Percentiles rank a stretch among this genome's conserved stretches.
phyloP scores from a whole-genome alignment of 2,329 filamentous ascomycete species.

The Talaromyces sp. region DNA sequence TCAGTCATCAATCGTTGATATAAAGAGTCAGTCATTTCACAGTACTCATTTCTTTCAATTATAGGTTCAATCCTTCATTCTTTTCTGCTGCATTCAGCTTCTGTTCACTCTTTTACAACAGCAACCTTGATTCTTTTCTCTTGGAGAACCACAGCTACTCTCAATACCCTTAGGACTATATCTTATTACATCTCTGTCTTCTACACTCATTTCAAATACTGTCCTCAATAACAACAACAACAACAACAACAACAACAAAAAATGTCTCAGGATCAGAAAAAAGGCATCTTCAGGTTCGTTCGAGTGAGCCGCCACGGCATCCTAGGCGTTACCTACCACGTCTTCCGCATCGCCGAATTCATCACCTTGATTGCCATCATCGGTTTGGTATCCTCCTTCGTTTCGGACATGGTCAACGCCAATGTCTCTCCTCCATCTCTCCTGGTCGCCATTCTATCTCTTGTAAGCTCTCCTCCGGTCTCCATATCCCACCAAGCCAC shows the following conservation, averaged over 20 bases:
- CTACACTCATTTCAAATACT: neutral
- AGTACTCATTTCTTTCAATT: neutral
- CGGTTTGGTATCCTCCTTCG: constrained; percentile 77
- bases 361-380: constrained; percentile 71
- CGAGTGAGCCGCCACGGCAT: constrained; percentile 56
- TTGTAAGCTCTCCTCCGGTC: constrained; percentile 6
- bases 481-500: neutral
- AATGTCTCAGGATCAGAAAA: neutral
- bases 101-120: neutral
- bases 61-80: constrained; percentile 7
- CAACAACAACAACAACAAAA: neutral
- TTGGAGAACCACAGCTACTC: neutral
- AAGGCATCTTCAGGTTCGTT: neutral
- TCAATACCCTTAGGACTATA: constrained; percentile 2
- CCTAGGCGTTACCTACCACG: constrained; percentile 73
- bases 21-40: constrained; percentile 11
- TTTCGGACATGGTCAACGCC: constrained; percentile 66
- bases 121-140: constrained; percentile 6
- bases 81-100: neutral
- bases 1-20: neutral
- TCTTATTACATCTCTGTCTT: neutral
- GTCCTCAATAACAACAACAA: neutral
- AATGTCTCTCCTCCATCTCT: constrained; percentile 65
- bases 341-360: constrained; percentile 66
- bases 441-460: constrained; percentile 49